These are phyloP conservation scores for Ceraceosorus bombacis DNA, from an alignment of 1,284 basidiomycete species.

Conservation along the genomic window DNA sequence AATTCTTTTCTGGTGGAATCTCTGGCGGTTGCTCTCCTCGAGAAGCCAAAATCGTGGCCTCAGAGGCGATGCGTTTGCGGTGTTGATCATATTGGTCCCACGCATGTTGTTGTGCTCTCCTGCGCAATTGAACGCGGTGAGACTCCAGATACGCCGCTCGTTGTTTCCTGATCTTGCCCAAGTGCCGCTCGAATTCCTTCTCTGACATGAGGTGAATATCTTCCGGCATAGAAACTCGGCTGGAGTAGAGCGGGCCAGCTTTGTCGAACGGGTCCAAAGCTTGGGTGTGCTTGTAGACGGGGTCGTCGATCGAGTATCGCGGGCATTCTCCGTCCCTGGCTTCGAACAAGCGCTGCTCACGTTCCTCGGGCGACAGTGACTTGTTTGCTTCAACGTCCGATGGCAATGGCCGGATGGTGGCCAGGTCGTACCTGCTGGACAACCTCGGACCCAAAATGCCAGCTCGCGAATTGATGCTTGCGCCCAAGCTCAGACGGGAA, in stretches of 20 bases:
- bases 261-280: not conserved
- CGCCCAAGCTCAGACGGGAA: slow-evolving; percentile 16
- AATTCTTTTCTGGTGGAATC: too few relatives aligned
- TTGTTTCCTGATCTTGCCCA: slow-evolving; percentile 2
- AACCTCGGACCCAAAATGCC: not conserved
- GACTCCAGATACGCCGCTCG: not conserved
- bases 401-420: not conserved
- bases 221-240: not conserved
- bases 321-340: not conserved
- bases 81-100: too few relatives aligned
- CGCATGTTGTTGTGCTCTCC: not conserved
- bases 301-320: not conserved
- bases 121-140: not conserved
- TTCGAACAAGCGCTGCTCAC: not conserved
- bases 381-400: not conserved
- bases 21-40: too few relatives aligned
- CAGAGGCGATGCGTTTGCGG: too few relatives aligned
- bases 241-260: not conserved
- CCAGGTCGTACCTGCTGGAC: not conserved
- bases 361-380: not conserved
- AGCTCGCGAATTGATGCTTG: not conserved
- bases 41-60: not conserved
- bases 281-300: not conserved
- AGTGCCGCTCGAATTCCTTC: slow-evolving; percentile 5
- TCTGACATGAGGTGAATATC: not conserved